These are phyloP conservation scores for Triglochin maritima DNA, from an alignment of 106 monocot genomes.

Conservation along the genomic window DNA sequence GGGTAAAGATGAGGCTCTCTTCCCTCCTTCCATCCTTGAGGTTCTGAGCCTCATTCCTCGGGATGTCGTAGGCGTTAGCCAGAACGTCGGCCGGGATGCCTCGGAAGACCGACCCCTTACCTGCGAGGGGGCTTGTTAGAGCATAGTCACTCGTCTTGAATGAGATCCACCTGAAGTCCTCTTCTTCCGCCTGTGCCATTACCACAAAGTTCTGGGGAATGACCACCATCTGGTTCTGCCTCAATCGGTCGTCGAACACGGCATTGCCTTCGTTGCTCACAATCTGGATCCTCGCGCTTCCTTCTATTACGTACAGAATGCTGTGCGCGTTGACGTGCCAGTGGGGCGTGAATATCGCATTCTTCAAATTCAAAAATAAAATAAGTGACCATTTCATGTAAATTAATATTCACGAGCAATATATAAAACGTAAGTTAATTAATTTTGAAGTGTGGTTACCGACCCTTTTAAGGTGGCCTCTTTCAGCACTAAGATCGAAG, in stretches of 20 bases:
- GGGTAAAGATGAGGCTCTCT: slow-evolving; percentile 8
- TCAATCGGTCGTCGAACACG: slow-evolving; percentile 13
- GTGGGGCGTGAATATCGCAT: slow-evolving; percentile 21
- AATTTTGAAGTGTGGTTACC: background rate
- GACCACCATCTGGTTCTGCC: slow-evolving; percentile 16
- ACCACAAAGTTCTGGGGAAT: slow-evolving; percentile 28
- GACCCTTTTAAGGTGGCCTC: slow-evolving; percentile 15
- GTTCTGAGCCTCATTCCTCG: slow-evolving; percentile 14
- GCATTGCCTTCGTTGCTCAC: slow-evolving; percentile 4
- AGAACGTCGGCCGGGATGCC: slow-evolving; percentile 22
- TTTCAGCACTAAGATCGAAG: slow-evolving; percentile 18
- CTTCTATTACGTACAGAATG: slow-evolving; percentile 15
- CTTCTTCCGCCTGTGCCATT: slow-evolving; percentile 12
- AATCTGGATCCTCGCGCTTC: slow-evolving; percentile 15
- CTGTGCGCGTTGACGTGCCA: slow-evolving; percentile 36
- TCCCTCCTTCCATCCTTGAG: slow-evolving; percentile 9
- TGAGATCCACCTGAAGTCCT: slow-evolving; percentile 22
- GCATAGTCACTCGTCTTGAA: slow-evolving; percentile 26
- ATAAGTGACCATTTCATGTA: too few species aligned
- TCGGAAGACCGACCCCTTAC: slow-evolving; percentile 17
- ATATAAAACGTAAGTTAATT: background rate
- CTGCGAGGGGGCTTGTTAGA: slow-evolving; percentile 10
- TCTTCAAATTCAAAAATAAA: slow-evolving; percentile 1
- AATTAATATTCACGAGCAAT: too few species aligned
- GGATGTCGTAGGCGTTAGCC: slow-evolving; percentile 17